Evolutionary conservation across 768 basidiomycete species (phyloP), one percentile per base, ranked within the genome.

Genomic region (Trametes cingulata): DNA sequence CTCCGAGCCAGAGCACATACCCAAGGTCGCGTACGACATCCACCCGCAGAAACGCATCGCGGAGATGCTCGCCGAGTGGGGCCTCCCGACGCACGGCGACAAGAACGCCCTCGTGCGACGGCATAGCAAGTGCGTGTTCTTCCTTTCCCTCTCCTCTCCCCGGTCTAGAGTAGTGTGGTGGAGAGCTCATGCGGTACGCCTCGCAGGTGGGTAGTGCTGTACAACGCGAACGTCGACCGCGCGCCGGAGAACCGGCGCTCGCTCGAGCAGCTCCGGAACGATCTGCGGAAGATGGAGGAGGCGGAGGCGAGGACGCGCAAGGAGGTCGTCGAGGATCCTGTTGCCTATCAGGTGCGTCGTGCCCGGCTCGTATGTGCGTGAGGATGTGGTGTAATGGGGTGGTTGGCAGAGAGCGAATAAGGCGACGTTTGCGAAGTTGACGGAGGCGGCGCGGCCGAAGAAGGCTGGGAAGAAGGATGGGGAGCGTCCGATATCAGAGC

Each of bases 151-250:
- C n/a, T n/a, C n/a, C n/a, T n/a, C n/a, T n/a, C n/a, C n/a, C n/a
- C n/a, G n/a, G n/a, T n/a, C n/a, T n/a, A n/a, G n/a, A n/a, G n/a
- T n/a, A n/a, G n/a, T n/a, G n/a, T n/a, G n/a, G n/a, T n/a, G n/a
- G n/a, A n/a, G n/a, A n/a, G n/a, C n/a, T n/a, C n/a, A n/a, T n/a
- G n/a, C n/a, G n/a, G n/a, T n/a, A n/a, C n/a, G n/a, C n/a, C n/a
- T n/a, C 17, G 17, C 53, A 90, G 88, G 62, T 91, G 87, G 87
- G 79, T 87, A 0, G 84, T 84, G 73, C 68, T 86, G 41, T 85
- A 80, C 65, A 91, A 91, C 61, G 83, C 87, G 27, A 91, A 90
- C 68, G 75, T 88, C 9, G 89, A 91, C 72, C 81, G 80, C 63
- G 77, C 77, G 19, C 51, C 63, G 1, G 49, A 64, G 17, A 74